Evolutionary conservation across 2,329 filamentous ascomycete genomes (phyloP).

Genomic region (Orbilia quercus): DNA sequence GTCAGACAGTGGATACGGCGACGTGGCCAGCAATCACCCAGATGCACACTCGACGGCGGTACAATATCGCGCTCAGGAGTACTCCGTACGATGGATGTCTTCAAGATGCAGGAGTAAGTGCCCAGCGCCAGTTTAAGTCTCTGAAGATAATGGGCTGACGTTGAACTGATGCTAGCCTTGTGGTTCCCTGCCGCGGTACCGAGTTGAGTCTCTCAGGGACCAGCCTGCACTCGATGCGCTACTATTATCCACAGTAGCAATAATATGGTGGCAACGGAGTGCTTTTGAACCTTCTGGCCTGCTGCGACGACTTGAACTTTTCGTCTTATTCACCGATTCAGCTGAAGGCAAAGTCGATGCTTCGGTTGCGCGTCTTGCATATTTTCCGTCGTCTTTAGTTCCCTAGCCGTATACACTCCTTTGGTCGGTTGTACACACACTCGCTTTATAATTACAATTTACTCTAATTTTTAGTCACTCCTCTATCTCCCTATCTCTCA

Average conservation of each 20-base stretch:
- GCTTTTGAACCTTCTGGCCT: conserved; percentile 2
- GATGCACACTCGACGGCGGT: no score
- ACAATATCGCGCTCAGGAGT: neutral
- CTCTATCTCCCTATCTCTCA: neutral
- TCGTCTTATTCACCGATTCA: conserved; percentile 12
- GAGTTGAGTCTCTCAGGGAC: neutral
- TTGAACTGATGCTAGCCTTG: conserved; percentile 19
- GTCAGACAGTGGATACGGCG: neutral
- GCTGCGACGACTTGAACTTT: neutral
- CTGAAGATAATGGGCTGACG: conserved; percentile 5
- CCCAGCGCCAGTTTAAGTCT: no score
- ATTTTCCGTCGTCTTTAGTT: neutral
- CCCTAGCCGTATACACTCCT: conserved; percentile 19
- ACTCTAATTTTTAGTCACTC: conserved; percentile 3
- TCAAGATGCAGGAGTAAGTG: no score
- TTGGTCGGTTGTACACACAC: conserved; percentile 4
- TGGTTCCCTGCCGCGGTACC: conserved; percentile 12
- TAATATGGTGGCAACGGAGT: conserved; percentile 7
- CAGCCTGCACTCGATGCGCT: neutral
- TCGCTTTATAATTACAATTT: conserved; percentile 18
- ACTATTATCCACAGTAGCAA: neutral
- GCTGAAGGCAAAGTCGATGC: conserved; percentile 12
- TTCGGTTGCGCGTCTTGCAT: neutral
- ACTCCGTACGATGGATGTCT: no score
- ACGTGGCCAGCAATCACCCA: no score